Base-by-base conservation (phyloP, 2,329 filamentous ascomycete genomes). In the Calonectria hongkongensis region DNA sequence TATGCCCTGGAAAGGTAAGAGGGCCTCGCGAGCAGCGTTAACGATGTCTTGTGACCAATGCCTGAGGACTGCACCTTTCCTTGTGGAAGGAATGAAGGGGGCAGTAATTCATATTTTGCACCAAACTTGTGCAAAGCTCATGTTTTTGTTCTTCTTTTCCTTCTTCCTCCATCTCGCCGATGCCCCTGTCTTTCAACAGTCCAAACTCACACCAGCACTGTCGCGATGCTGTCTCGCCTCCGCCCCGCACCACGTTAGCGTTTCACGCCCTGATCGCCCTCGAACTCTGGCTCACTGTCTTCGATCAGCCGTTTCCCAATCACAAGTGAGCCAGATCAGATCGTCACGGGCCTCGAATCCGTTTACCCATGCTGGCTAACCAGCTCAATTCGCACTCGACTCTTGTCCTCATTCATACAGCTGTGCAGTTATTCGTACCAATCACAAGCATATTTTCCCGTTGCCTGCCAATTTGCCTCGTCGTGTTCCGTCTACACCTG, bases 1-100 rank as follows among this genome's bases (percentile, higher is more conserved):
- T 72, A 75, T 72, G 72, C 68, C 78, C 75, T 63, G 74, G 77
- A 79, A 67, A 33, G 78, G 76, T 79, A 79, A 79, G 71, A 76
- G 75, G 39, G 76, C 78, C 76, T 79, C 39, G 47, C 39, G 64
- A 73, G 50, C 36, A 56, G 68, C 48, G 72, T 71, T 69, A 78
- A 73, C 71, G 66, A 65, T 70, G 70, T 64, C 66, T 39, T 45
- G 25, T 62, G 47, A 73, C 30, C 66, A 47, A 60, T 78, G 77
- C 77, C 76, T 79, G 73, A 79, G 77, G 77, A 78, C 50, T 72
- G 63, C 25, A 56, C 60, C 54, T 60, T 43, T 56, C 16, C 43
- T 50, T 63, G 33, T 41, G n/a, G 63, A 63, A 68, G 27, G 27
- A 36, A 64, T 43, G 47, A 56, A 60, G 58, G 48, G 51, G 66